Base-by-base conservation (phyloP, 2,329 filamentous ascomycete genomes). In the Diaporthe sp. region DNA sequence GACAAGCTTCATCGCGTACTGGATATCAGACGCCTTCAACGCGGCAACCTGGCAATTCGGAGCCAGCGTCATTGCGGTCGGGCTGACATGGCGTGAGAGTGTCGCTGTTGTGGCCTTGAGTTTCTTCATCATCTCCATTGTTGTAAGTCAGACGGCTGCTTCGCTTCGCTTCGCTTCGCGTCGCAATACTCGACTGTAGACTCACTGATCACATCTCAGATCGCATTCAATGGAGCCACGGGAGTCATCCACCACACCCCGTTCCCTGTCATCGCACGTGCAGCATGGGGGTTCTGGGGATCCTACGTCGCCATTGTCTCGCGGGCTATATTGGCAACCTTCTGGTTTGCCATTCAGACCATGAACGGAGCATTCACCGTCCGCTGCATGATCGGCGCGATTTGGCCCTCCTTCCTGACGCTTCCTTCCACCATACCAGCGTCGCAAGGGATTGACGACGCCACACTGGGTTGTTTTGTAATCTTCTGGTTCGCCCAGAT, bases 351-450 rank as follows among this genome's bases (percentile, higher is more conserved):
- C 9, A 82, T 84, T 10, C 82, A 84, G 73, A 81, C 79, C 0
- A 80, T 79, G 44, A 79, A 79, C 58, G 83, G 83, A 10, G 80
- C 57, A 3, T 73, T 55, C 25, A 75, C 74, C 1, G 74, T 75
- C 37, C 74, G 70, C 22, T 53, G 37, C 60, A 75, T 75, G 74
- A 72, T 75, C 57, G 68, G 68, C 1, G 82, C 84, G 19, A 85
- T 86, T 74, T 87, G 85, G 84, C 85, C 85, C 0, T 83, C 82
- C 25, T 86, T 84, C 76, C 77, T 80, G 22, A 81, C 80, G 70
- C 82, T 88, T 22, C 84, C 84, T 5, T 87, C 87, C 73, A 81
- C 82, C 42, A 81, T 88, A 34, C 81, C 85, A 1, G 79, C 79
- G 0, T 82, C 78, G 58, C 83, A 84, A n/a, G 84, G 84, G 76